Percentiles rank a stretch among this genome's conserved stretches.
Conservation (phyloP, 1,139 yeast genomes). For the Diutina sp. region DNA sequence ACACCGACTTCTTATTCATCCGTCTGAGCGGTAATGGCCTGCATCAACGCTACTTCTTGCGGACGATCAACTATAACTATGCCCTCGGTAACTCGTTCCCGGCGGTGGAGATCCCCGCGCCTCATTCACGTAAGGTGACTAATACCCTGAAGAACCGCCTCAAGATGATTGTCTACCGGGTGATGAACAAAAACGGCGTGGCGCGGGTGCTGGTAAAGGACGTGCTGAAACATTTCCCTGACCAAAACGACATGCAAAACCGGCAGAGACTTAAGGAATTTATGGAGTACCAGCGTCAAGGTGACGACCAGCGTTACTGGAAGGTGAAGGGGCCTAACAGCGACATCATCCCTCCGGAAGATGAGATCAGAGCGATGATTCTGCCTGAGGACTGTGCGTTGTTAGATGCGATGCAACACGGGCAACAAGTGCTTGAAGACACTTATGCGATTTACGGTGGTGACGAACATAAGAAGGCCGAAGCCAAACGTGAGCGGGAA, state of each 20-base stretch:
- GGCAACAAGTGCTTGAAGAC: conserved; percentile 76
- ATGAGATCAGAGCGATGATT: conserved; percentile 71
- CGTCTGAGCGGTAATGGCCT: conserved; percentile 72
- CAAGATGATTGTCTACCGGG: conserved; percentile 87
- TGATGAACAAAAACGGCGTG: conserved; percentile 63
- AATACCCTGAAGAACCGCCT: conserved; percentile 84
- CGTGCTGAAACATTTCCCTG: conserved; percentile 88
- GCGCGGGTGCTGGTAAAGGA: conserved; percentile 78
- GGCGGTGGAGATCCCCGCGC: conserved; percentile 92
- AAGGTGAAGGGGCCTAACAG: conserved; percentile 50
- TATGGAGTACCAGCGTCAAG: conserved; percentile 94
- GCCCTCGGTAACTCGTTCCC: conserved; percentile 92
- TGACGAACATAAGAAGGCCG: conserved; percentile 25
- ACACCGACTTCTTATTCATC: conserved; percentile 73
- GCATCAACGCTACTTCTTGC: conserved; percentile 38
- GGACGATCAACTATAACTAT: conserved; percentile 60
- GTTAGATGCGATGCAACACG: conserved; percentile 87
- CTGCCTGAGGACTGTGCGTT: conserved; percentile 86
- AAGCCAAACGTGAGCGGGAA: conserved; percentile 7
- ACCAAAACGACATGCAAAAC: conserved; percentile 95
- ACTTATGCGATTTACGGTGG: conserved; percentile 35
- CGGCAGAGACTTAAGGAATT: conserved; percentile 92
- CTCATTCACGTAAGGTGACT: conserved; percentile 92
- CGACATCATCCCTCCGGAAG: conserved; percentile 55
- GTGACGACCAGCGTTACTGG: conserved; percentile 95